Evolutionary conservation across 2,329 filamentous ascomycete species (phyloP), one percentile per base, ranked within the genome.

Genomic region (Pseudogymnoascus sp.): DNA sequence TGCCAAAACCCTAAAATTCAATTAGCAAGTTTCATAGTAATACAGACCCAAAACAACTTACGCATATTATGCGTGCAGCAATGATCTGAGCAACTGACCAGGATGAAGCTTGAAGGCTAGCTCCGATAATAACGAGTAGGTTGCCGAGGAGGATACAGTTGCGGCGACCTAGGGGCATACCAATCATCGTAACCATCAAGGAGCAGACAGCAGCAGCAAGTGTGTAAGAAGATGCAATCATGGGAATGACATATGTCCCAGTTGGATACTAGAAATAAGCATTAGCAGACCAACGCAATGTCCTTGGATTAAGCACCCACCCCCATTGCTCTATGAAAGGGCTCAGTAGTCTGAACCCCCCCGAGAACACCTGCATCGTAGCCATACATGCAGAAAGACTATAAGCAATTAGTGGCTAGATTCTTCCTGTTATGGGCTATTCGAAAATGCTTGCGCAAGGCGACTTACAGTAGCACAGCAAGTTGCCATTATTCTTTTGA

Each of bases 41-140:
- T 62, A 63, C n/a, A 14, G 39, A 51, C 10, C 8, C 1, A 3
- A n/a, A 31, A 18, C 10, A 18, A 18, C 16, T 10, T 36, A 21
- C 37, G 21, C 62, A 54, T 60, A 73, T 64, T 14, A 73, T 70
- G 23, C 72, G 65, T 3, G 68, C 70, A 14, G 70, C 69, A 54
- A 73, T 70, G 8, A 73, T 72, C 36, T 73, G 73, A 6, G 68
- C 65, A 23, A 73, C 69, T 4, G 68, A 70, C 57, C 68, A 73
- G 0, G 72, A 67, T 0, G 71, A 65, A 2, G 71, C 69, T 66
- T 74, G 72, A 7, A 74, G 66, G 11, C 67, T 60, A 3, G 69
- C 69, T n/a, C 71, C 72, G 54, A 73, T 65, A 39, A 66, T 66
- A 59, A 72, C 71, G n/a, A 71, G 64, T 5, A 66, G 51, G 66